Conservation (phyloP, 768 basidiomycete species). For the Myochromella boudieri region DNA sequence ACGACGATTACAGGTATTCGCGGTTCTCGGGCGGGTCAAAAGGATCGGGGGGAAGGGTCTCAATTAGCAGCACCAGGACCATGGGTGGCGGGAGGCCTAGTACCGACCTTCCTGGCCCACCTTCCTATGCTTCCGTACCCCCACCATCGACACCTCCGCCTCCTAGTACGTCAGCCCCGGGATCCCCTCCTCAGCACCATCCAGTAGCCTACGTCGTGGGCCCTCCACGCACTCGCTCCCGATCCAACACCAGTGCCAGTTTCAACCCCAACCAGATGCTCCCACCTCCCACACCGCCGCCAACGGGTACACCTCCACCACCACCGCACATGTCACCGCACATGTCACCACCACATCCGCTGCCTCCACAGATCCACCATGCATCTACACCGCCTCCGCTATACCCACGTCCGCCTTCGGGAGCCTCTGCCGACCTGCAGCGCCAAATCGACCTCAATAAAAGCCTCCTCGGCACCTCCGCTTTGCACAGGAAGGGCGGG, state of each 20-base stretch:
- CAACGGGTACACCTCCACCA: neutral
- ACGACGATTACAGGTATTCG: slow-evolving; percentile 79
- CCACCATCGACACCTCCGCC: neutral
- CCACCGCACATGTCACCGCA: too few relatives aligned
- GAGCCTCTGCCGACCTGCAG: too few relatives aligned
- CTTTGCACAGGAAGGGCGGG: neutral
- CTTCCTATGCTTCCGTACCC: neutral
- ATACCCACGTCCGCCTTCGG: neutral
- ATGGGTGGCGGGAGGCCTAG: slow-evolving; percentile 1
- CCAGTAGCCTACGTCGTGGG: neutral
- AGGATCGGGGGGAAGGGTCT: neutral
- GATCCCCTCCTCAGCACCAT: neutral
- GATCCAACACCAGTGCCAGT: slow-evolving; percentile 18
- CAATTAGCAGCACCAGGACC: neutral
- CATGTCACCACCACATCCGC: too few relatives aligned
- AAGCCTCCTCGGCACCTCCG: too few relatives aligned
- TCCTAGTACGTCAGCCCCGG: neutral
- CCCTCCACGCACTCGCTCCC: neutral
- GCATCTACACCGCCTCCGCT: neutral
- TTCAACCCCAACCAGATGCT: too few relatives aligned
- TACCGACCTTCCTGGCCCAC: neutral
- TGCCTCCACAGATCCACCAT: neutral
- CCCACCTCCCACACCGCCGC: neutral
- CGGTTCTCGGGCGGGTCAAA: slow-evolving; percentile 48
- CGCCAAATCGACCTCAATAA: too few relatives aligned